Base-by-base conservation (phyloP, 2,329 filamentous ascomycete genomes). In the Venturia nashicola region DNA sequence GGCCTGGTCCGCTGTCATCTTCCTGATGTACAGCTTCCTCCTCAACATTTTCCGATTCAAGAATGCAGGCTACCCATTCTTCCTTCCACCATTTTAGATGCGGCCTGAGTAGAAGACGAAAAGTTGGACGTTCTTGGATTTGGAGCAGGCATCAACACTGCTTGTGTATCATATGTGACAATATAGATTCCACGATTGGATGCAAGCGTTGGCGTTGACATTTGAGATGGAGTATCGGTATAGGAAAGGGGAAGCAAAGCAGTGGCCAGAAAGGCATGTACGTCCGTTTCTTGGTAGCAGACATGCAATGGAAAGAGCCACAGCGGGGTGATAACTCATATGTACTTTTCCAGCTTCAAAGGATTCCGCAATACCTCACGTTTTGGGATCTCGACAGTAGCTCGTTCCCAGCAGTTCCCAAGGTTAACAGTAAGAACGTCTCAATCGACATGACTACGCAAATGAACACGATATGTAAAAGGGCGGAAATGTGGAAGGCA, bases 1-100 rank as follows among this genome's bases (percentile, higher is more conserved):
- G 65, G 80, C 88, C 54, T 97, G 91, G 89, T 86, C 85, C 23
- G 84, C 79, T 57, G 79, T 94, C 39, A 77, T 97, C 64, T 86
- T 96, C 69, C 77, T 89, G 67, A 85, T 91, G 77, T 97, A 97
- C 80, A 96, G 92, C 79, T 94, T 96, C 78, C 81, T 99, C 67
- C 83, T 99, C 68, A 97, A 90, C 76, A 81, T 96, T 67, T 99
- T 99, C 83, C 86, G 92, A 70, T 81, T 89, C 70, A 99, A 99
- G 86, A 99, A 97, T 73, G 86, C 86, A 42, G 91, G 91, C 32
- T 99, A 99, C 76, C 92, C 92, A 18, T 97, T 97, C 78, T 91
- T 86, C 72, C 82, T 99, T 66, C 94, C 94, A 64, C 94, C 94
- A 12, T 97, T 99, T 76, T 87, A 80, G 65, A 39, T 27, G 18